Conservation (phyloP, 2,329 filamentous ascomycete genomes). For the Clathrospora elynae region DNA sequence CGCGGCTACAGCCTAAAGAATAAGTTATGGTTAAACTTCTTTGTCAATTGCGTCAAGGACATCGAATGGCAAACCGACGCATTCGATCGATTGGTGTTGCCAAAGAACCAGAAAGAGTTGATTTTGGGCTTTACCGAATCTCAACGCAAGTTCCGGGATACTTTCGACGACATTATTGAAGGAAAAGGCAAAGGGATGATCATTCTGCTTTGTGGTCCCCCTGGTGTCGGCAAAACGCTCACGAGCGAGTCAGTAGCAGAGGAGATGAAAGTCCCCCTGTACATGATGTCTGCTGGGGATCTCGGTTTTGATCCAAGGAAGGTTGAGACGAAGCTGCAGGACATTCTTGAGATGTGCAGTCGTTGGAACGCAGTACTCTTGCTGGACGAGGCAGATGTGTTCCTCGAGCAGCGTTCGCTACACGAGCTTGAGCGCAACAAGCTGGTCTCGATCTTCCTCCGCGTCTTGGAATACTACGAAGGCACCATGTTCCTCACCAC, state of each 20-base stretch:
- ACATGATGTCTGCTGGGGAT: conserved; percentile 80
- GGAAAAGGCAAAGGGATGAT: conserved; percentile 47
- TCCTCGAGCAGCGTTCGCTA: conserved; percentile 56
- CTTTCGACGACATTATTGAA: conserved; percentile 54
- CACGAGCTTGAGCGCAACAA: conserved; percentile 45
- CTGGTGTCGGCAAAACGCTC: conserved; percentile 36
- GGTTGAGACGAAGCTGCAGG: conserved; percentile 75
- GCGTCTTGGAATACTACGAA: conserved; percentile 43
- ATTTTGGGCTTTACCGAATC: conserved; percentile 71
- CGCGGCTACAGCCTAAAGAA: conserved; percentile 33
- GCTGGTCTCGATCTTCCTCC: conserved; percentile 48
- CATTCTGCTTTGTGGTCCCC: conserved; percentile 33
- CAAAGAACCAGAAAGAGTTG: conserved; percentile 30
- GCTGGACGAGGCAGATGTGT: conserved; percentile 72
- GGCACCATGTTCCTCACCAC: conserved; percentile 46
- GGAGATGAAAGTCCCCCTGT: conserved; percentile 47
- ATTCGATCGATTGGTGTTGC: conserved; percentile 51
- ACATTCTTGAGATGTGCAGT: conserved; percentile 81
- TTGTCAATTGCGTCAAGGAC: conserved; percentile 51
- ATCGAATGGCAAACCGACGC: conserved; percentile 53
- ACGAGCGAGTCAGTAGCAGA: conserved; percentile 30
- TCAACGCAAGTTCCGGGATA: conserved; percentile 58
- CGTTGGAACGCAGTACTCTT: conserved; percentile 63
- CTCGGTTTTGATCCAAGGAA: conserved; percentile 60
- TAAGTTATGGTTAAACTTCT: conserved; percentile 37